Evolutionary conservation across 192 early-diverging fungal species (phyloP).

Genomic region (Irineochytrium annulatum): DNA sequence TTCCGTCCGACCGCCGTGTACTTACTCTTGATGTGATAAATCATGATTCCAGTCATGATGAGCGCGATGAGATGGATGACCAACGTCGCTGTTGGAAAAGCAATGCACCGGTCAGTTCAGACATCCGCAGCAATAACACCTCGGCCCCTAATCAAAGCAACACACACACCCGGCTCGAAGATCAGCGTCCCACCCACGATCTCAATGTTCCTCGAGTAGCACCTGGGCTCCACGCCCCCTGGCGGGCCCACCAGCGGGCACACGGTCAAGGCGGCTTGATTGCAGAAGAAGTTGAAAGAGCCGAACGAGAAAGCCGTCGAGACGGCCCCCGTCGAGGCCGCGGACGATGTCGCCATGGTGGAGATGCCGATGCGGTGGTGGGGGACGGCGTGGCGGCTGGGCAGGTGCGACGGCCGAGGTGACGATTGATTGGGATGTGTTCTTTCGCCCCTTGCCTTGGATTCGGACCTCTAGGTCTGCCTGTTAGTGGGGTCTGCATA

Average conservation of each 20-base stretch:
- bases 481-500: no score
- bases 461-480: no score
- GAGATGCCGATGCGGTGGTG: no score
- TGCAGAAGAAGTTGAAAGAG: slow-evolving; percentile 82
- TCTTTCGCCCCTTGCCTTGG: no score
- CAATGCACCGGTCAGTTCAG: neutral
- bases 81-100: slow-evolving; percentile 57
- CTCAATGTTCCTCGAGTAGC: slow-evolving; percentile 91
- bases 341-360: no score
- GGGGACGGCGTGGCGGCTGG: no score
- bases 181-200: slow-evolving; percentile 60
- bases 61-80: slow-evolving; percentile 85
- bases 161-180: slow-evolving; percentile 69
- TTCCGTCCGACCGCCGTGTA: slow-evolving; percentile 92
- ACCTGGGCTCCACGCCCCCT: slow-evolving; percentile 75
- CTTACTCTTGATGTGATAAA: slow-evolving; percentile 89
- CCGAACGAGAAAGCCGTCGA: slow-evolving; percentile 62
- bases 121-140: neutral
- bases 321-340: no score
- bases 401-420: no score
- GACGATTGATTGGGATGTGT: no score
- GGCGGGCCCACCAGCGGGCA: slow-evolving; percentile 78
- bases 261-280: slow-evolving; percentile 68
- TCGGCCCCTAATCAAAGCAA: neutral
- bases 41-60: slow-evolving; percentile 94